These are phyloP conservation scores for Astrocystis sublimbata DNA, from an alignment of 495 filamentous ascomycete species.

Conservation along the genomic window DNA sequence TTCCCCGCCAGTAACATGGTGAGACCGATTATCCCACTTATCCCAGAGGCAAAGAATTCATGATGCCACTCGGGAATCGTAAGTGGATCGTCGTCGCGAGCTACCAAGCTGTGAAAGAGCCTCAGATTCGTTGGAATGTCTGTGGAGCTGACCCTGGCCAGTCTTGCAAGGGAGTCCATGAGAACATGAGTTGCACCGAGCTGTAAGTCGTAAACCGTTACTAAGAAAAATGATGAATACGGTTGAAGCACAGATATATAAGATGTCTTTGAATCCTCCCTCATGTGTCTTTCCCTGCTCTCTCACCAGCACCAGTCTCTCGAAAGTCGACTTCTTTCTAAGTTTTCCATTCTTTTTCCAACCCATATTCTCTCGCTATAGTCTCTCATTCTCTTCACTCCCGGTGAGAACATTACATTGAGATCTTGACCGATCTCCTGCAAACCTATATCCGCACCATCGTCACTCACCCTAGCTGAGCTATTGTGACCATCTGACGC, in stretches of 20 bases:
- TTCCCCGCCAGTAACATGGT: neutral
- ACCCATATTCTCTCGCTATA: constrained; percentile 10
- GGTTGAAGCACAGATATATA: constrained; percentile 25
- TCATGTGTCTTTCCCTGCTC: neutral
- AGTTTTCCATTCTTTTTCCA: constrained; percentile 13
- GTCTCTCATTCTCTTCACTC: constrained; percentile 25
- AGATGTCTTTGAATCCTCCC: neutral
- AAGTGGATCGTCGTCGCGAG: neutral
- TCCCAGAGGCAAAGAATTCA: neutral
- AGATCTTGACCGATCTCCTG: neutral
- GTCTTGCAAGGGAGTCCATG: neutral
- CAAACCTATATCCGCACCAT: constrained; percentile 7
- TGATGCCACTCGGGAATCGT: neutral
- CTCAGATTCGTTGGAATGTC: constrained; percentile 3
- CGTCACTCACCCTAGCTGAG: neutral
- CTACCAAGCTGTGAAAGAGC: neutral
- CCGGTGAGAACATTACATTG: constrained; percentile 27
- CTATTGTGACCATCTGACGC: neutral
- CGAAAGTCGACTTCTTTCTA: constrained; percentile 21
- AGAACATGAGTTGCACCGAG: neutral
- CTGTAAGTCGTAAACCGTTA: neutral
- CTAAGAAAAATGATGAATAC: neutral
- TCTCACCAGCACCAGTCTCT: constrained; percentile 24
- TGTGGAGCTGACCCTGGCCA: neutral
- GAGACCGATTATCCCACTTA: neutral